Conservation (phyloP, 768 basidiomycete species). For the Trametes punicea region DNA sequence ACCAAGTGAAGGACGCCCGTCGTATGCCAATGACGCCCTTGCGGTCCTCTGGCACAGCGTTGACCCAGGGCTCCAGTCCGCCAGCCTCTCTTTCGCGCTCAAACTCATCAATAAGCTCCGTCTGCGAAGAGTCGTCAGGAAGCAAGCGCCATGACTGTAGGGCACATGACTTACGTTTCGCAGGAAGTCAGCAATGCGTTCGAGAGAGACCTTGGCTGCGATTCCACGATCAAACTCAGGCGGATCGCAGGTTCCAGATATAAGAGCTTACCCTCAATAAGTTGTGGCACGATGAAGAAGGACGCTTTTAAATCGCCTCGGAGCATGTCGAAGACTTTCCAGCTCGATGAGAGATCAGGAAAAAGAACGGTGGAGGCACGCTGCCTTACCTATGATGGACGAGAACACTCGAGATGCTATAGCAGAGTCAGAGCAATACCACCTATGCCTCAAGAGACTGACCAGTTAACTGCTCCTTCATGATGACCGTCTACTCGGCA, state of each 20-base stretch:
- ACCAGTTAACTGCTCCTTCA: slow-evolving; percentile 37
- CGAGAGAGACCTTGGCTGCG: slow-evolving; percentile 37
- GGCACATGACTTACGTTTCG: slow-evolving; percentile 19
- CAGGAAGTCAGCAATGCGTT: slow-evolving; percentile 40
- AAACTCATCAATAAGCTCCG: slow-evolving; percentile 23
- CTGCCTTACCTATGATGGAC: slow-evolving; percentile 15
- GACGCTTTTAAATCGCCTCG: slow-evolving; percentile 3
- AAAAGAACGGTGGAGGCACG: no score
- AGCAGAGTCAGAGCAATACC: background rate
- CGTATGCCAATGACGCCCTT: slow-evolving; percentile 18
- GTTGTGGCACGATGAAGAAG: slow-evolving; percentile 1
- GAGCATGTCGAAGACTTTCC: slow-evolving; percentile 15
- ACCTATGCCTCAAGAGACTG: background rate
- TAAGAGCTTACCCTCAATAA: background rate
- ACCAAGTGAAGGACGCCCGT: slow-evolving; percentile 21
- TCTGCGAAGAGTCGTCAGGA: background rate
- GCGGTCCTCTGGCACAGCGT: background rate
- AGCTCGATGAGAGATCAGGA: background rate
- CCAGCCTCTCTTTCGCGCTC: background rate
- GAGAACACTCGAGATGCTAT: slow-evolving; percentile 20
- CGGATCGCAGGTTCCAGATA: no score
- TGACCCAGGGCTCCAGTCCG: background rate
- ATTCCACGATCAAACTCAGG: background rate
- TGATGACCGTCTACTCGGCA: slow-evolving; percentile 33
- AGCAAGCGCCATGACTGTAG: background rate